Percentiles rank a stretch among this genome's conserved stretches.
Evolutionary conservation across 441 rosid genomes (phyloP).

Genomic region (Jatropha multifida): DNA sequence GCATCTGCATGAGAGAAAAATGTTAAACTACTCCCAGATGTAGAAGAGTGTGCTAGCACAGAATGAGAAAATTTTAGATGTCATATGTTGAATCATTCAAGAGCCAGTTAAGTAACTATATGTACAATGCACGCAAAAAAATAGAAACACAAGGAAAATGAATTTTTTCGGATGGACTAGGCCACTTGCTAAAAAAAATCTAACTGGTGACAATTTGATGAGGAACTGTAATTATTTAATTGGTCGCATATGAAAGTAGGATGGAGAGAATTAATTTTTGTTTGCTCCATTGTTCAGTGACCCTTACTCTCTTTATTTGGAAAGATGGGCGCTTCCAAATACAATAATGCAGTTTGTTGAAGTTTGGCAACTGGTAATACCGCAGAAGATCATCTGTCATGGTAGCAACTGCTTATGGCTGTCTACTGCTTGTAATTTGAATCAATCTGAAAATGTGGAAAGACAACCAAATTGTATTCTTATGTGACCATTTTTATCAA

Average conservation of each 20-base stretch:
- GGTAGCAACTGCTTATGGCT: not conserved
- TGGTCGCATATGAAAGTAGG: not conserved
- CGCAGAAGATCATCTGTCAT: not conserved
- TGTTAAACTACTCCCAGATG: conserved; percentile 10
- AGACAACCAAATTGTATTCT: not conserved
- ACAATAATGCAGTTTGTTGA: not conserved
- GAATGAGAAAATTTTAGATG: not conserved
- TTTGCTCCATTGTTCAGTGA: not conserved
- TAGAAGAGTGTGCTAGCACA: not conserved
- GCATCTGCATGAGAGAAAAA: conserved; percentile 47
- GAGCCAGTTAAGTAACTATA: not conserved
- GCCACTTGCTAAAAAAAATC: not conserved
- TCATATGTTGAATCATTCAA: not conserved
- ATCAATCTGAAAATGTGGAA: not conserved
- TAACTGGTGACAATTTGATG: not conserved
- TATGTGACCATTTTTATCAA: not conserved
- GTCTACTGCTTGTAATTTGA: not conserved
- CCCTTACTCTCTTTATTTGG: not conserved
- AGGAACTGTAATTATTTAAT: not conserved
- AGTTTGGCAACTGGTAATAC: not conserved
- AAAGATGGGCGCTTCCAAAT: not conserved
- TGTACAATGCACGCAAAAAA: not conserved
- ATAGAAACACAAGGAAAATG: not conserved
- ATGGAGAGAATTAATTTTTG: not conserved
- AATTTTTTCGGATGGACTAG: not conserved